Base-by-base conservation (phyloP, 768 basidiomycete genomes). In the Suillus plorans region DNA sequence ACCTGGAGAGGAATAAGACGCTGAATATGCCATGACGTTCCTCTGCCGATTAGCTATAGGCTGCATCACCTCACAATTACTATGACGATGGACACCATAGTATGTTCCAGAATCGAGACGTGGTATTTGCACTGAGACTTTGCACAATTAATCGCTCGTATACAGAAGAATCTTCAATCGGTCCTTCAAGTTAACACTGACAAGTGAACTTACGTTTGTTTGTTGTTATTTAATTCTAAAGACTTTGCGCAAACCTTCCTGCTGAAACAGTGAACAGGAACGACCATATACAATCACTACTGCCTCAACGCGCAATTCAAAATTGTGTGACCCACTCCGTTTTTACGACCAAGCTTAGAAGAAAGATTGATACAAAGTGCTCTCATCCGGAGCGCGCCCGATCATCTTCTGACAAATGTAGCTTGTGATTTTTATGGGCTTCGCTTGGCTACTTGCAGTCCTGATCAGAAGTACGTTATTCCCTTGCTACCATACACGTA, bases 401-500 rank as follows among this genome's bases (percentile, higher is more conserved):
- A 79, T 61, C 93, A 94, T 74, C 85, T 94, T 34, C 82, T 94
- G 37, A 94, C 92, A 0, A 94, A 96, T 78, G 85, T 92, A 62
- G 84, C 88, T 14, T 97, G 95, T 72, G 94, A 97, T 72, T 96
- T 91, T 75, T 97, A 97, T 73, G 95, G 95, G 3, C 83, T 89
- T 18, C 83, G 85, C 62, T 81, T 95, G 41, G 92, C 91, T 10
- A 92, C 93, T 0, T 92, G 90, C 70, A 85, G 91, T 67, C 80
- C 94, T 18, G 93, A 95, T 73, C 91, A 95, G 75, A 82, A 89
- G 92, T 91, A 68, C 60, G 78, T 22, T 55, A 3, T 12, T 10
- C 18, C 12, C 20, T 20, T 12, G 12, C 10, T 34, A 10, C 31
- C 8, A 28, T 52, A 53, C 28, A 31, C 1, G 18, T 50, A 53